A percentile compares a stretch with the other conserved stretches of the same genome.
Evolutionary conservation across 441 rosid genomes (phyloP).

Genomic region (Bruguiera hainesii): DNA sequence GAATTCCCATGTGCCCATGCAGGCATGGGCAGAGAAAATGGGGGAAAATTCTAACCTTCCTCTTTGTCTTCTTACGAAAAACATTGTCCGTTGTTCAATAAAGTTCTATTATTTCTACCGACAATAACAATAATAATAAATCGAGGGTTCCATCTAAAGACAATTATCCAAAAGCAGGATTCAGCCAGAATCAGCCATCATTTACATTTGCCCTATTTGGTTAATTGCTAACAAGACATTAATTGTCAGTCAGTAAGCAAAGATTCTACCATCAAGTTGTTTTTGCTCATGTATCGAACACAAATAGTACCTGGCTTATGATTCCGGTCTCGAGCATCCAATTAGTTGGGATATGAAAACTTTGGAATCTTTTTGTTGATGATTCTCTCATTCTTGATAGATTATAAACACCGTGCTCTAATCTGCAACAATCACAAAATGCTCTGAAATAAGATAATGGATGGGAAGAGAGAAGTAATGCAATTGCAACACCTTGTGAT

Average conservation of each 20-base stretch:
- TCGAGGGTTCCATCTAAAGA: conserved; percentile 20
- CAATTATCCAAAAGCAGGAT: conserved; percentile 7
- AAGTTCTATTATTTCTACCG: conserved; percentile 12
- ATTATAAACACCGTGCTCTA: conserved; percentile 92
- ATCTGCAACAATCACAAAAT: conserved; percentile 29
- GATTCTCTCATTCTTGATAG: conserved; percentile 91
- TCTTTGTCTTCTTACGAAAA: conserved; percentile 37
- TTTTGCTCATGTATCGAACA: no score
- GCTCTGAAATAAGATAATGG: neutral
- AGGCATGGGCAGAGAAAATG: conserved; percentile 42
- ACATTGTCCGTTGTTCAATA: conserved; percentile 18
- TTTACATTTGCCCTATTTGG: neutral
- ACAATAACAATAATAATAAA: neutral
- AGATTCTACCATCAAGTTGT: neutral
- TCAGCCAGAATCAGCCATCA: neutral
- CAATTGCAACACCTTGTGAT: neutral
- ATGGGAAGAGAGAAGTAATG: neutral
- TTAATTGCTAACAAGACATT: no score
- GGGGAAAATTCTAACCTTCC: conserved; percentile 19
- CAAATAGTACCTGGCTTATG: conserved; percentile 61
- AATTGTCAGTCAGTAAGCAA: neutral
- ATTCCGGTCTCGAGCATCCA: conserved; percentile 97
- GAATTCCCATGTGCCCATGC: conserved; percentile 41
- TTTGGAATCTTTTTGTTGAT: conserved; percentile 54
- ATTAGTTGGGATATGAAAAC: conserved; percentile 67